Base-by-base conservation (phyloP, 805 yeast genomes). In the Cyberlindnera mycetangii region DNA sequence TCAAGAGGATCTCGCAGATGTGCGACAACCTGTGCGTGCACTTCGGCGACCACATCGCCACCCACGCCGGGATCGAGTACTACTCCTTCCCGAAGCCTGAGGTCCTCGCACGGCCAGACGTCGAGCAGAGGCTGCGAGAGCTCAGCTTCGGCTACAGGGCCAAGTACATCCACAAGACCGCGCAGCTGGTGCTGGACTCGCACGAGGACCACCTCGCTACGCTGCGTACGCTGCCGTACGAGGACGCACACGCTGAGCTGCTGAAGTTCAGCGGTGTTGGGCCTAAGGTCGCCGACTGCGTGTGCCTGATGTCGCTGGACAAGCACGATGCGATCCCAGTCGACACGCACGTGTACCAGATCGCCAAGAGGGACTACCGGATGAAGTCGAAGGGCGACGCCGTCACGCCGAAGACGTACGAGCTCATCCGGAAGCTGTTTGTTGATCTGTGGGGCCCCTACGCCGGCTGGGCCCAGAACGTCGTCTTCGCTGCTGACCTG, bases 391-490 rank as follows among this genome's bases (percentile, higher is more conserved):
- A 55, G 32, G 57, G 62, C 15, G 61, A 59, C 9, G 48, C 54
- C 4, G 59, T 64, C 2, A 62, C 55, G 4, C 64, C 65, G 37
- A 54, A 52, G 22, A 63, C 65, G 1, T 47, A 67, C 19, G 58
- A 60, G 20, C 69, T 72, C 18, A 83, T 89, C 7, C 71, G 89
- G 35, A 56, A 59, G 8, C 77, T 74, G 59, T 82, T 92, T 60
- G 71, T 74, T 36, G 71, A 72, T 0, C 66, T 81, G 35, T 93
- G 97, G 92, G 97, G 97, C 0, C 77, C 76, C 1, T 85, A 85
- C 60, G 97, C 99, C 2, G 99, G 99, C 0, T 93, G 99, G 99
- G 98, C 98, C 0, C 99, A 92, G 58, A 85, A 92, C n/a, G 89
- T 92, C 10, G 70, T 90, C 45, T 90, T 90, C 65, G 84, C 97